Evolutionary conservation across 2,329 filamentous ascomycete genomes (phyloP), one percentile per base, ranked within the genome.

Genomic region (Aspergillus sp.): DNA sequence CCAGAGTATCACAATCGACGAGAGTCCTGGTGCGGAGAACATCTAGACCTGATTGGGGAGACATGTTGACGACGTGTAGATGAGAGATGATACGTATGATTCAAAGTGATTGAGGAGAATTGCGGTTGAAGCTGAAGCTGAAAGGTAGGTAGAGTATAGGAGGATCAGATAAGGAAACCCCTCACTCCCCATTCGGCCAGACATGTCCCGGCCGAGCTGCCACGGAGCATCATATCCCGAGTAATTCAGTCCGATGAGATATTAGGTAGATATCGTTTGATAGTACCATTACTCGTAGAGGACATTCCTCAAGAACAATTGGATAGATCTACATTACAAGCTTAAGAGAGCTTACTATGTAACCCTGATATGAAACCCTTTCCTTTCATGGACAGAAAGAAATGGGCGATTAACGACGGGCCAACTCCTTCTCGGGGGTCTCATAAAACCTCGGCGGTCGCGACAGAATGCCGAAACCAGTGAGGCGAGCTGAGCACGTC

Each of bases 1-100:
- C 75, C 55, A 81, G 69, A 0, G 77, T 81, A 59, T 82, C 79
- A 56, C 78, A 80, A 61, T 81, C 79, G 8, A 82, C 74, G 3
- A 72, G 57, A n/a, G 71, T 76, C 38, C 70, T 65, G 7, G 67
- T 67, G 42, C 74, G 72, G 54, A 82, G 62, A 35, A 74, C 65
- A 40, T 80, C 72, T 7, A 81, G 65, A 17, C 61, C 62, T 14
- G 60, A 62, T 40, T 53, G 53, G 30, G 50, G 10, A 47, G 56
- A 47, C 62, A 65, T 66, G 5, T 50, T 62, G 35, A 38, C 26
- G 35, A 38, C 35, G 35, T 38, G 2, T n/a, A 10, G 35, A 11
- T 38, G 14, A 13, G 35, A 38, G 3, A 38, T 38, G 16, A n/a
- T n/a, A 6, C 11, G 35, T 38, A 14, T 38, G 35, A 38, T 38